Percentiles rank a stretch among this genome's conserved stretches.
phyloP scores from a whole-genome alignment of 306 rosid genomes.

The Prosopis cineraria region DNA sequence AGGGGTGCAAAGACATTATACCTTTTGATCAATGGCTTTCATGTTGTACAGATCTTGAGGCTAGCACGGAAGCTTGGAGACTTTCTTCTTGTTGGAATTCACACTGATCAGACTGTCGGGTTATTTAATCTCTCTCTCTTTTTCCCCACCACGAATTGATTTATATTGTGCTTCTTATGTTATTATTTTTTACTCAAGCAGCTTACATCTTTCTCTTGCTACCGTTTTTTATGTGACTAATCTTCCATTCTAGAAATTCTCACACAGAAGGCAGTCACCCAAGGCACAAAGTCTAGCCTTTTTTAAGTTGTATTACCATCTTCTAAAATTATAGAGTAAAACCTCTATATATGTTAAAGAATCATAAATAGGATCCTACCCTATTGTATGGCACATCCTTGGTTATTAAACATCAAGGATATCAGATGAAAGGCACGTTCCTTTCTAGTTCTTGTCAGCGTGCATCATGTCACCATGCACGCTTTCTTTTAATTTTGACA shows the following conservation, averaged over 20 bases:
- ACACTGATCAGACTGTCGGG: conserved; percentile 85
- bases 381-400: neutral
- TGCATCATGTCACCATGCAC: neutral
- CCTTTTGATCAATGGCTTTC: conserved; percentile 14
- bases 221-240: neutral
- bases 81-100: conserved; percentile 97
- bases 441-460: neutral
- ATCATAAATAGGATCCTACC: neutral
- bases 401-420: neutral
- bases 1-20: neutral
- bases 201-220: neutral
- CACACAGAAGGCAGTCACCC: neutral
- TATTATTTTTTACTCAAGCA: neutral
- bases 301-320: neutral
- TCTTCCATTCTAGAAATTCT: neutral
- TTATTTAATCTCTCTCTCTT: neutral
- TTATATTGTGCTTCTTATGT: neutral
- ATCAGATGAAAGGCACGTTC: neutral
- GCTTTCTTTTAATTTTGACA: neutral
- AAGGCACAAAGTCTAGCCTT: neutral
- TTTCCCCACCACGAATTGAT: conserved; percentile 12
- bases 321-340: neutral
- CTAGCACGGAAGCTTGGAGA: conserved; percentile 85
- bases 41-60: conserved; percentile 74
- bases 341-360: neutral